These are phyloP conservation scores for Mycena olivaceomarginata DNA, from an alignment of 768 basidiomycete genomes.

Conservation along the genomic window DNA sequence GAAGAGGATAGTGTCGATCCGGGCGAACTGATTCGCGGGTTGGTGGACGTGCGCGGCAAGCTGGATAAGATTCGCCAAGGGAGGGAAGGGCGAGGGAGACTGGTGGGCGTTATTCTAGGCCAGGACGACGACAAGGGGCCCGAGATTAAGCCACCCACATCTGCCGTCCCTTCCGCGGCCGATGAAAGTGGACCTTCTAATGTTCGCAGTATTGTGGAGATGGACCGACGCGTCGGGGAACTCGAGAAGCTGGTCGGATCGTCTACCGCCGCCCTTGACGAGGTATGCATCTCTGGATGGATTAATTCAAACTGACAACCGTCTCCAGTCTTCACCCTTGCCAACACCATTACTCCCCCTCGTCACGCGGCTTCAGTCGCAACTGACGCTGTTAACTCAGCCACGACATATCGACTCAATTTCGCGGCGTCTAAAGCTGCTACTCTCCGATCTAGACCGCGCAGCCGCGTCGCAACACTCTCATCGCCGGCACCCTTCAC, in stretches of 20 bases:
- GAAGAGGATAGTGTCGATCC: conserved; percentile 80
- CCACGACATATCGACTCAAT: conserved; percentile 97
- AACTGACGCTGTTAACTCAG: conserved; percentile 92
- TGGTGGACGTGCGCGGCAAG: conserved; percentile 84
- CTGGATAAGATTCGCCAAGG: conserved; percentile 80
- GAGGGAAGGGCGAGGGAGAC: conserved; percentile 78
- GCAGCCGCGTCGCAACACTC: conserved; percentile 72
- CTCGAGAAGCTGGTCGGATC: conserved; percentile 92
- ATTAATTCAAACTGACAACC: conserved; percentile 3
- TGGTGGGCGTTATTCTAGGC: conserved; percentile 76
- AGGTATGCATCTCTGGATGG: conserved; percentile 68
- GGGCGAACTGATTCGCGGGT: conserved; percentile 83
- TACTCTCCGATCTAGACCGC: conserved; percentile 95
- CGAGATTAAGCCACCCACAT: conserved; percentile 16
- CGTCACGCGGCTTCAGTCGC: conserved; percentile 88
- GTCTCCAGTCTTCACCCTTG: conserved; percentile 76
- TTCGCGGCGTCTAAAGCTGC: conserved; percentile 93
- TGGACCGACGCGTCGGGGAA: conserved; percentile 90
- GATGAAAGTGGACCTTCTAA: conserved; percentile 57
- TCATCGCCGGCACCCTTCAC: conserved; percentile 67
- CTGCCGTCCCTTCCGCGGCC: neutral
- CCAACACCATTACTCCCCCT: conserved; percentile 90
- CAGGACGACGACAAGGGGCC: conserved; percentile 48
- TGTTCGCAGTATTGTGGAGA: conserved; percentile 75
- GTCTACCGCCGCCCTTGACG: conserved; percentile 85